Percentiles rank a stretch among this genome's conserved stretches.
Conservation (phyloP, 768 basidiomycete genomes). For the Tulasnella sp. region DNA sequence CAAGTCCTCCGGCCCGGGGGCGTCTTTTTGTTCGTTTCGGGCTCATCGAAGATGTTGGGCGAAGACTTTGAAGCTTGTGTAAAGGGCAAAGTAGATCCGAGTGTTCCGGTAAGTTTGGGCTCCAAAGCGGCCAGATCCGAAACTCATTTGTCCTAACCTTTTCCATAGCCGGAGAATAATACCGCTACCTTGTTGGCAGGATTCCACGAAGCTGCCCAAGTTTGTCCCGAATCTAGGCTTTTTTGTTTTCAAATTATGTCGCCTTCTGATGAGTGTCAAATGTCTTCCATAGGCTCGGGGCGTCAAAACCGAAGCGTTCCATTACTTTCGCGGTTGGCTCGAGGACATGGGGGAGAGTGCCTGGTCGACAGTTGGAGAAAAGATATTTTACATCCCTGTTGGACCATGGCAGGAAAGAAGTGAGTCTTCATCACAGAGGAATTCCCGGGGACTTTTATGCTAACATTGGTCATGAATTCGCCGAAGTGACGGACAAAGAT, state of each 20-base stretch:
- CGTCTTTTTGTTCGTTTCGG: slow-evolving; percentile 7
- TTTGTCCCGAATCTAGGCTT: neutral
- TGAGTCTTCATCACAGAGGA: neutral
- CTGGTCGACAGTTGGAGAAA: slow-evolving; percentile 4
- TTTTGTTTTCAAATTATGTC: neutral
- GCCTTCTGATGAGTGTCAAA: neutral
- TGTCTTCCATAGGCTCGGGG: neutral
- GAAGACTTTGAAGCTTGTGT: slow-evolving; percentile 3
- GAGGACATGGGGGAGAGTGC: neutral
- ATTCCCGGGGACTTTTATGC: neutral
- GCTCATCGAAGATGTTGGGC: neutral
- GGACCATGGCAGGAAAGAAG: slow-evolving; percentile 21
- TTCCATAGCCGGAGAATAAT: neutral
- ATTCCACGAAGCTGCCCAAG: neutral
- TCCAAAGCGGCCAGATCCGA: neutral
- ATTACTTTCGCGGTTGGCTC: neutral
- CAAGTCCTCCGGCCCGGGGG: slow-evolving; percentile 12
- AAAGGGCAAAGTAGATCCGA: neutral
- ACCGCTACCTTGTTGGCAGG: neutral
- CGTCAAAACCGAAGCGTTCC: neutral
- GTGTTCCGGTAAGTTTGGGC: neutral
- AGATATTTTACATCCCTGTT: neutral
- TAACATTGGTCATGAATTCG: neutral
- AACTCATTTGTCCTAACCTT: neutral
- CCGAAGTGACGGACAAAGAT: slow-evolving; percentile 9